These are phyloP conservation scores for Strobilomyces confusus DNA, from an alignment of 768 basidiomycete genomes.

Conservation along the genomic window DNA sequence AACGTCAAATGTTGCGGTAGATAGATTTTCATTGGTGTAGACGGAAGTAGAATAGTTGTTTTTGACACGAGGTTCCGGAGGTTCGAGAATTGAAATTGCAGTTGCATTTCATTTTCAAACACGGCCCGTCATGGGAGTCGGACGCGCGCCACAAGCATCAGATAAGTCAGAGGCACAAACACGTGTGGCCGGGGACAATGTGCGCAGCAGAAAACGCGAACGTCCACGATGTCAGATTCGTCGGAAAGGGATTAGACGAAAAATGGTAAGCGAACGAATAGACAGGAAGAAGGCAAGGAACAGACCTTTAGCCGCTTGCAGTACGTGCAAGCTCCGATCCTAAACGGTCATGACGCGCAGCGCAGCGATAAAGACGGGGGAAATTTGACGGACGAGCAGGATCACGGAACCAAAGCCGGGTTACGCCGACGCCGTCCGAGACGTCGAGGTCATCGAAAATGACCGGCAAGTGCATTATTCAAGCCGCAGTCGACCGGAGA, in stretches of 20 bases:
- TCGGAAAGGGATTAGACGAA: constrained; percentile 12
- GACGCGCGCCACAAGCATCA: constrained; percentile 7
- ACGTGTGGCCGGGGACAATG: constrained; percentile 17
- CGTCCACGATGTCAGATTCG: neutral
- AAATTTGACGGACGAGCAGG: constrained; percentile 5
- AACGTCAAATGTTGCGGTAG: neutral
- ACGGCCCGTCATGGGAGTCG: constrained; percentile 2
- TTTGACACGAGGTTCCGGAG: constrained; percentile 28
- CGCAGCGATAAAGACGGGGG: constrained; percentile 5
- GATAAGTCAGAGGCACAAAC: constrained; percentile 8
- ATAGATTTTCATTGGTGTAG: neutral
- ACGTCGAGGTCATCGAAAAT: neutral
- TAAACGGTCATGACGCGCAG: constrained; percentile 28
- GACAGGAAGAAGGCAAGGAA: constrained; percentile 10
- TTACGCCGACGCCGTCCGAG: neutral
- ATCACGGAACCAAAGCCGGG: constrained; percentile 14
- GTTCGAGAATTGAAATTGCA: constrained; percentile 21
- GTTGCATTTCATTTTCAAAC: constrained; percentile 15
- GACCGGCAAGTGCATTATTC: constrained; percentile 4
- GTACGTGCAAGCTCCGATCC: constrained; percentile 78
- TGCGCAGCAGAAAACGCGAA: constrained; percentile 12
- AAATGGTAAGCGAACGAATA: constrained; percentile 19
- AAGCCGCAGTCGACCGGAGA: neutral
- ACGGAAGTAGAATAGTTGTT: constrained; percentile 6
- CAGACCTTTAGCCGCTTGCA: constrained; percentile 86